Base-by-base conservation (phyloP, 768 basidiomycete genomes). In the Tricholoma hemisulphureum region DNA sequence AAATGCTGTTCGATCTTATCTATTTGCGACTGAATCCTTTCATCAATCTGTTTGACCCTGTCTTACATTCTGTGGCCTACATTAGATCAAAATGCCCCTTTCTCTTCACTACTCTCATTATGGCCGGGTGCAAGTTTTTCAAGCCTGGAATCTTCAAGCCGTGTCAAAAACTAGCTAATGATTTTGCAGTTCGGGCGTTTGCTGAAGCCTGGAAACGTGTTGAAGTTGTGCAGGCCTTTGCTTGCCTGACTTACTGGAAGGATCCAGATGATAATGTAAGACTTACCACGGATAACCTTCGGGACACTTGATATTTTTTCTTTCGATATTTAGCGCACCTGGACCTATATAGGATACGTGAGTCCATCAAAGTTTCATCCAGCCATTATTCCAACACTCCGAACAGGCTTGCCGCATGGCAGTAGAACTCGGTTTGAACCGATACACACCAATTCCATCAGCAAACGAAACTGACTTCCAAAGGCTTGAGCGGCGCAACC, bases 211-310 rank as follows among this genome's bases (percentile, higher is more conserved):
- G 83, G 83, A 88, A 91, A 69, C 80, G 86, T 59, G 85, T 95
- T 53, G 93, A 94, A 71, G 86, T 93, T 20, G 89, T 91, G 4
- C 94, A 96, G 72, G 91, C 92, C 24, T 91, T 93, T 69, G 87
- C 89, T 18, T 93, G 91, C 64, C 77, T 95, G 59, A 91, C 88
- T 35, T 95, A 95, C 71, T 95, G 92, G 91, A 88, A 83, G 68
- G 90, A 92, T 64, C 89, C 92, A 37, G 86, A 90, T 61, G 94
- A 96, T 63, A 89, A 85, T 55, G 89, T 89, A 61, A 48, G 82
- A 71, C 54, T 51, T 58, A 41, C 32, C 56, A 48, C 60, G 54
- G 6, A 56, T 56, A 34, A 54, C 53, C 43, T 49, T 26, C 53
- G 28, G 58, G 11, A 50, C 37, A 31, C 32, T 62, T 63, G 53